Evolutionary conservation across 441 rosid genomes (phyloP), one percentile per base, ranked within the genome.

Genomic region (Syzygium malaccense): DNA sequence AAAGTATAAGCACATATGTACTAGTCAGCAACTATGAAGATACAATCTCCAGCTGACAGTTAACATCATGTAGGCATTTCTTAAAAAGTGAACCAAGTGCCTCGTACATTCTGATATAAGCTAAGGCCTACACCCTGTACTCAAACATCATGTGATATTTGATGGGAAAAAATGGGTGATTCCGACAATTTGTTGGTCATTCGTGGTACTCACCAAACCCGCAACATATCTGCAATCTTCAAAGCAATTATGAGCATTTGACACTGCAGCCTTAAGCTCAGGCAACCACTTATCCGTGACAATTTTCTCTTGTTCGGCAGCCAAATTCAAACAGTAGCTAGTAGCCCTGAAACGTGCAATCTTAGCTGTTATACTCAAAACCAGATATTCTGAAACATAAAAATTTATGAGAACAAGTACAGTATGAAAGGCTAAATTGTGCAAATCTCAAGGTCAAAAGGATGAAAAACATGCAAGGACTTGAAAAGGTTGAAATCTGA

Each of bases 201-300:
- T 60, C 45, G 2, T 49, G 41, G 51, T 89, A 90, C 99, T 94
- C 92, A 97, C 99, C 99, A 97, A 91, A 85, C 96, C 95, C 85
- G 95, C 91, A 60, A 95, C 97, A 83, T 96, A 92, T 93, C 94
- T 93, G 96, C 99, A 96, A 75, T 96, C 97, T 84, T 95, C 95
- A 91, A 92, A 91, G 91, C 96, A 92, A 83, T 95, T 95, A 88
- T 96, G 95, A 87, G 98, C 96, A 91, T 95, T 95, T 88, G 93
- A 90, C 88, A 93, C 90, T 37, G 96, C 94, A 86, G 94, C 86
- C 92, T 92, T 96, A 56, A 98, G 97, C 88, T 98, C 97, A 88
- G 99, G 99, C 91, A 98, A 92, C 98, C 99, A 98, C 91, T 94
- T 94, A 91, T 96, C 96, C 15, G 89, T 87, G 87, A 98, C 94